Percentiles rank a stretch among this genome's conserved stretches.
Conservation (phyloP, 2,329 filamentous ascomycete species). For the Balansia obtecta region DNA sequence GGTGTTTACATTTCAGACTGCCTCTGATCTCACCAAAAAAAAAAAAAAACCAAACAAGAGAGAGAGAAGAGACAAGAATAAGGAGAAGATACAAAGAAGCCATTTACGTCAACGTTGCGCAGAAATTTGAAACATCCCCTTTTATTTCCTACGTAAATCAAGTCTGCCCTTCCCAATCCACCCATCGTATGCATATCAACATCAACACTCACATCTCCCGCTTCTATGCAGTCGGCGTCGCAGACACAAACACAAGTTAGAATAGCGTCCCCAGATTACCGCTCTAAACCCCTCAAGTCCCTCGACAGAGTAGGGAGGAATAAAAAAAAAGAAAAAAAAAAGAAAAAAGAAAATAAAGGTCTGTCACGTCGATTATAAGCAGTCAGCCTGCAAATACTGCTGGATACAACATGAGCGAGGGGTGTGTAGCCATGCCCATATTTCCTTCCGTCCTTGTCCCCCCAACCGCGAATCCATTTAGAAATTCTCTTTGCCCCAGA, state of each 20-base stretch:
- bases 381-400: not conserved
- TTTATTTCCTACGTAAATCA: not conserved
- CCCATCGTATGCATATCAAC: too few relatives aligned
- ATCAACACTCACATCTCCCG: not conserved
- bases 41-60: too few relatives aligned
- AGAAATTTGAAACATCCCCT: not conserved
- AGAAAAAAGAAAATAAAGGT: not conserved
- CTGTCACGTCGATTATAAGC: not conserved
- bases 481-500: slow-evolving; percentile 61
- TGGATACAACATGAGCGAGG: not conserved
- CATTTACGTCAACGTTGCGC: too few relatives aligned
- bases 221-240: slow-evolving; percentile 1
- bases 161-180: not conserved
- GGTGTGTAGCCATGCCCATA: not conserved
- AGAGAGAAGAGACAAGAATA: too few relatives aligned
- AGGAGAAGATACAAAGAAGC: too few relatives aligned
- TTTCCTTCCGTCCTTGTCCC: not conserved
- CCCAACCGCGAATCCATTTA: slow-evolving; percentile 19
- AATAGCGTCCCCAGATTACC: not conserved
- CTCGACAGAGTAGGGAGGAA: not conserved
- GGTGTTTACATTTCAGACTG: too few relatives aligned
- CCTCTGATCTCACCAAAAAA: too few relatives aligned
- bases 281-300: not conserved
- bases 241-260: not conserved
- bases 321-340: not conserved